Evolutionary conservation across 495 filamentous ascomycete genomes (phyloP), one percentile per base, ranked within the genome.

Genomic region (Paragyromitra xinjiangensis): DNA sequence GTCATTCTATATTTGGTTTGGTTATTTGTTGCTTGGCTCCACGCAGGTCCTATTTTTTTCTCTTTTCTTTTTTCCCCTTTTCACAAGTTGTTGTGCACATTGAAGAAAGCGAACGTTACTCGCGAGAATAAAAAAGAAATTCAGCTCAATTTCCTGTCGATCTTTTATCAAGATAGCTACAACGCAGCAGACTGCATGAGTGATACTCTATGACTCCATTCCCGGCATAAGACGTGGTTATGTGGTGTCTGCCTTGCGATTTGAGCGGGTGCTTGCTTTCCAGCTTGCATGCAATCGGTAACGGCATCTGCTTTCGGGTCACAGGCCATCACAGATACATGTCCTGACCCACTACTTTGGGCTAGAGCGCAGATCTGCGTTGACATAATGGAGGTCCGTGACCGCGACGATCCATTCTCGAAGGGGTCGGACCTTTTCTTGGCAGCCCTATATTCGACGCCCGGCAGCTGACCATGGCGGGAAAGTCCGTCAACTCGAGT

Each of bases 201-300:
- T 71, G 67, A 76, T 71, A 76, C 29, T 61, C 42, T 39, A 53
- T 71, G 73, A 76, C 72, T 69, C 72, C 62, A 73, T 58, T 66
- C 63, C 48, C 9, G 22, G 55, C 40, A 73, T 50, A 66, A 65
- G 51, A 66, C 71, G 71, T 73, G 29, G 29, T 34, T 34, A 34
- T 34, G 29, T 34, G 29, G 29, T 34, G 71, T 73, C 51, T 61
- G 61, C 62, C 70, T 67, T 39, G 71, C 50, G 62, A 58, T 58
- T 50, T 73, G 39, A 50, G 44, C 56, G 19, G 53, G 6, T 56
- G 53, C 42, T 34, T 6, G 6, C 39, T 34, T 34, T 3, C 29
- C 29, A 34, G 55, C 26, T 29, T 61, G 26, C 55, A 53, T 56
- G 29, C 29, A 22, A 56, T 61, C 26, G 11, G 22, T 19, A 34